Conservation (phyloP, 139 green algal species). For the Chlamydomonas sp. region DNA sequence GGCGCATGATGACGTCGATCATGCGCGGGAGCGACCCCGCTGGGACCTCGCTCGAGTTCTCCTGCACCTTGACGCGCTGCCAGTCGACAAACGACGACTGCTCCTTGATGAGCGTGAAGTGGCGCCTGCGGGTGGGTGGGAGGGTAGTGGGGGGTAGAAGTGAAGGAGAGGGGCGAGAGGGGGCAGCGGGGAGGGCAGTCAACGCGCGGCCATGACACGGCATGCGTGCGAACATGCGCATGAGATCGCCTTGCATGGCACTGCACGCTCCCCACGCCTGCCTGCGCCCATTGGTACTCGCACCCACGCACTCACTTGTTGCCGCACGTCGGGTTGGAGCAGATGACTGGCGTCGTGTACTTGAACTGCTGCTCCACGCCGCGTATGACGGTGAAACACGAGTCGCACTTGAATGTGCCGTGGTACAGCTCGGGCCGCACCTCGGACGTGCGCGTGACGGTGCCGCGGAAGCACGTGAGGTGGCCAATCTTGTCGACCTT, state of each 20-base stretch:
- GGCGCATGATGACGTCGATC: conserved; percentile 92
- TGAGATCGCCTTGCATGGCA: too few species aligned
- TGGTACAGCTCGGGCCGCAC: conserved; percentile 90
- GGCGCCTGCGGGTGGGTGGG: conserved; percentile 48
- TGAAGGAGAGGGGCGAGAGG: neutral
- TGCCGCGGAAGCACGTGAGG: conserved; percentile 63
- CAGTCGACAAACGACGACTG: conserved; percentile 95
- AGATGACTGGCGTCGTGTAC: conserved; percentile 88
- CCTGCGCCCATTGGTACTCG: too few species aligned
- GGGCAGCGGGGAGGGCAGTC: too few species aligned
- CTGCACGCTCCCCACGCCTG: too few species aligned
- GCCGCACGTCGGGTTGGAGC: conserved; percentile 73
- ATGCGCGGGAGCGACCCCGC: conserved; percentile 87
- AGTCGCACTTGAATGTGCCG: conserved; percentile 83
- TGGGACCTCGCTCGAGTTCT: conserved; percentile 87
- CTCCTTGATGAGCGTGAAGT: conserved; percentile 64
- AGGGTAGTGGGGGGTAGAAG: neutral
- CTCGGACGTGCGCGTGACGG: conserved; percentile 90
- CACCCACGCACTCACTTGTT: conserved; percentile 89
- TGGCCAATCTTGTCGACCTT: conserved; percentile 48
- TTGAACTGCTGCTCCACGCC: conserved; percentile 97
- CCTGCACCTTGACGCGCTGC: conserved; percentile 95
- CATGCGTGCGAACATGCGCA: too few species aligned
- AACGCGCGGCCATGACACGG: too few species aligned
- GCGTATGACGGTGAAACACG: conserved; percentile 58